Evolutionary conservation across 257 asterid genomes (phyloP), one percentile per base, ranked within the genome.

Genomic region (Penstemon newberryi): DNA sequence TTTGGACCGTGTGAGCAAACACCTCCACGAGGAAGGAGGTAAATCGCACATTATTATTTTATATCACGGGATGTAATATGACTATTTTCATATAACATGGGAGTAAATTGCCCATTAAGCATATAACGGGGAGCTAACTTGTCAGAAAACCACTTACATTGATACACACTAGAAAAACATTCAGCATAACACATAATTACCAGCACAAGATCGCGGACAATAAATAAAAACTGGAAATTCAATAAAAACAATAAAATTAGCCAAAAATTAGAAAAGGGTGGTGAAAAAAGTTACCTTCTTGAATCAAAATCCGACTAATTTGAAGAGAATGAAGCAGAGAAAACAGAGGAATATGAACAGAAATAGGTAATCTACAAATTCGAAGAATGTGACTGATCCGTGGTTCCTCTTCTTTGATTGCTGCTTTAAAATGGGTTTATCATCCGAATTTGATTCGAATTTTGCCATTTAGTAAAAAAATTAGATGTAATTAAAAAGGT

Each of bases 331-430:
- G 85, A 77, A 89, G 76, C 69, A 53, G 70, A 89, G 91, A 76
- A 89, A 86, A 55, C 82, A 72, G 76, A 86, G 81, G 87, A 89
- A 89, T n/a, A 83, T 79, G 73, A 56, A 71, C 75, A 89, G 72
- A 81, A 86, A 86, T 75, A 89, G 75, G 78, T 78, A 84, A 75
- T 84, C 89, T 47, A 78, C 65, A 25, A 84, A 78, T 10, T 78
- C 67, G 70, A 84, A 84, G 50, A 84, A 69, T 10, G 76, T 3
- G 11, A 81, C 53, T 40, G 89, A 81, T 76, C 86, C 84, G 45
- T 71, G 80, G 60, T 53, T 70, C 66, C 72, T 80, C 72, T 51
- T 76, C 72, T 77, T 85, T 8, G 67, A 51, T 60, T 65, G 82
- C 60, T 78, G 78, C 45, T 70, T 76, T 41, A 59, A 12, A 33